Percentiles rank a stretch among this genome's conserved stretches.
phyloP scores from a whole-genome alignment of 2,329 filamentous ascomycete species.

The Tolypocladium inflatum region DNA sequence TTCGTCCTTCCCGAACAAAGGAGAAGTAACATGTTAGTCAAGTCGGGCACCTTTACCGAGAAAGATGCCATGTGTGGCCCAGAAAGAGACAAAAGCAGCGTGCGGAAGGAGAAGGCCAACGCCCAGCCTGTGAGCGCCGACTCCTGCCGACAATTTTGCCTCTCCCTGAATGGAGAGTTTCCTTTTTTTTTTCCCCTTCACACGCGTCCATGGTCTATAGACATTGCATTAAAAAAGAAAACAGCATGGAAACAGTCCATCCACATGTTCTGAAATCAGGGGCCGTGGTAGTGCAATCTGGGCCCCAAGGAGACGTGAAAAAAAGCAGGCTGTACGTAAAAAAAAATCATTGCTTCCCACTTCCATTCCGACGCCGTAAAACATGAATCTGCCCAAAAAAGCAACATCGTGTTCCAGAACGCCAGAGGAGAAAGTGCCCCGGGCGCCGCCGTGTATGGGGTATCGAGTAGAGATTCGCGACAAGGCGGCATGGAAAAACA shows the following conservation, averaged over 20 bases:
- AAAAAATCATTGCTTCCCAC: background rate
- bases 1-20: conserved; percentile 9
- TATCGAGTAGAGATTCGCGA: conserved; percentile 8
- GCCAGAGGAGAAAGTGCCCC: background rate
- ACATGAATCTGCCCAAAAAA: background rate
- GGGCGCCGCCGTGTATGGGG: conserved; percentile 10
- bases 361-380: background rate
- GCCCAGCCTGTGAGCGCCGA: background rate
- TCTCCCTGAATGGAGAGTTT: background rate
- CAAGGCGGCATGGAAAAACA: conserved; percentile 8
- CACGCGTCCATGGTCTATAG: background rate
- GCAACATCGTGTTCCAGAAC: background rate
- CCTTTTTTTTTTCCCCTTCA: background rate
- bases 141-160: background rate
- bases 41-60: background rate
- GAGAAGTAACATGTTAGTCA: conserved; percentile 4
- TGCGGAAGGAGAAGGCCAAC: background rate
- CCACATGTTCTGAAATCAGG: background rate
- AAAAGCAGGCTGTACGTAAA: background rate
- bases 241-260: background rate
- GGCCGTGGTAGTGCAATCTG: background rate
- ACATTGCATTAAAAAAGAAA: background rate
- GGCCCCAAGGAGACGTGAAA: background rate
- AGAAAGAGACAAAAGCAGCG: background rate
- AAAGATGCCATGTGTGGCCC: background rate